These are phyloP conservation scores for Capsella rubella DNA, from an alignment of 441 rosid species.

Conservation along the genomic window DNA sequence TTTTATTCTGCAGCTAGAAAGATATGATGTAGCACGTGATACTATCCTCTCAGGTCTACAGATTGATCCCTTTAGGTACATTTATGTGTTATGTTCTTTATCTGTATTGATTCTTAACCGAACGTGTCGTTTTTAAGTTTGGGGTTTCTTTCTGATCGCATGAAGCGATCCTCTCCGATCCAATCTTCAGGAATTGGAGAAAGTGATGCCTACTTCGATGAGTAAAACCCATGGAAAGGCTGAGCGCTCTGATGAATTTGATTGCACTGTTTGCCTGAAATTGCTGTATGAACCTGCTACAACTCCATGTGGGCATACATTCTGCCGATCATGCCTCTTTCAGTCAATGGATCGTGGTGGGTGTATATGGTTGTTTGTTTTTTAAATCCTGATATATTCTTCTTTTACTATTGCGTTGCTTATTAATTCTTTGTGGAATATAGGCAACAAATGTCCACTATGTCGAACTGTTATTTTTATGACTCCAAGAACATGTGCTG, in stretches of 20 bases:
- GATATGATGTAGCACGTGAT: slow-evolving; percentile 81
- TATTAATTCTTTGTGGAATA: slow-evolving; percentile 38
- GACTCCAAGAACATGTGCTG: slow-evolving; percentile 82
- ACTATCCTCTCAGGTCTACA: slow-evolving; percentile 87
- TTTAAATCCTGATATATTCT: neutral
- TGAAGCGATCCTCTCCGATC: slow-evolving; percentile 84
- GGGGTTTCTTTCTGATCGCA: slow-evolving; percentile 53
- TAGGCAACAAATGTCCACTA: slow-evolving; percentile 95
- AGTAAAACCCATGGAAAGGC: slow-evolving; percentile 55
- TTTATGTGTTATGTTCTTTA: slow-evolving; percentile 16
- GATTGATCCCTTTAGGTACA: slow-evolving; percentile 88
- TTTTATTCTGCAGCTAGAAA: slow-evolving; percentile 71
- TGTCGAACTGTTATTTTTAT: slow-evolving; percentile 90
- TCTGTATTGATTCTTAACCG: slow-evolving; percentile 29
- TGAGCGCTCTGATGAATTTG: slow-evolving; percentile 88
- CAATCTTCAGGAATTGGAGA: slow-evolving; percentile 74
- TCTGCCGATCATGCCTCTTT: slow-evolving; percentile 86
- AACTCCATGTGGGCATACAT: slow-evolving; percentile 97
- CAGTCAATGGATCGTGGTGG: slow-evolving; percentile 94
- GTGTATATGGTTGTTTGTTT: slow-evolving; percentile 41
- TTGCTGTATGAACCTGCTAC: slow-evolving; percentile 89
- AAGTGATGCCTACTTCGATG: slow-evolving; percentile 42
- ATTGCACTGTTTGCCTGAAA: slow-evolving; percentile 92
- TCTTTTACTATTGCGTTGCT: slow-evolving; percentile 35
- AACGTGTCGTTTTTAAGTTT: slow-evolving; percentile 37